Base-by-base conservation (phyloP, 176 grass and related monocot species). In the Tillandsia fasciculata region DNA sequence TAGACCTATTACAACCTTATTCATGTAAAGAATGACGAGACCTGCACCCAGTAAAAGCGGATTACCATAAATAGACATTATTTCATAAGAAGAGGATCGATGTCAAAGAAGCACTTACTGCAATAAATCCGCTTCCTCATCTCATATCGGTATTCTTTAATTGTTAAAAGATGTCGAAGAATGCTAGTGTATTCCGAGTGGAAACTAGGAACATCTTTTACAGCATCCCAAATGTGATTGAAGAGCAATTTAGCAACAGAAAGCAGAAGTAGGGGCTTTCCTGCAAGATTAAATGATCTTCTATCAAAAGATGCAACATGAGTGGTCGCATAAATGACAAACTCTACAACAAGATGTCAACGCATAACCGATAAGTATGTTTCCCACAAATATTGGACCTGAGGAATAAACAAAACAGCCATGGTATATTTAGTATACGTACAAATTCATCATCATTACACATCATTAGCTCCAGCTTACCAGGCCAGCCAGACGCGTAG, bases 61-160 rank as follows among this genome's bases (percentile, higher is more conserved):
- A 57, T 69, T 53, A 47, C 24, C 72, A 71, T 42, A 54, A 76
- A 78, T 48, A 11, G 22, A 67, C 64, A 26, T 18, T 53, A 58
- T 65, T 15, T 67, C 48, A 23, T 64, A 49, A 66, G 53, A 65
- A 73, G 24, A 15, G 47, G 74, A 12, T 29, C 51, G 11, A 29
- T 1, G 47, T 76, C 18, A 54, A 76, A 81, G 65, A 48, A 20
- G 26, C 71, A 91, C 81, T 75, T 77, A 91, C 88, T 79, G 67
- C 72, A 79, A 77, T 91, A 91, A 79, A 68, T 87, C 50, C 75
- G 78, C 72, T 79, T 74, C 75, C 83, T 91, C 88, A 91, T 91
- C 76, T 87, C 81, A 80, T 84, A 96, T 12, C 71, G 76, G 74
- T 89, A 96, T 64, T 96, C 81, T 56, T 80, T 85, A 27, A 92